Base-by-base conservation (phyloP, 768 basidiomycete genomes). In the Termitomyces sp. region DNA sequence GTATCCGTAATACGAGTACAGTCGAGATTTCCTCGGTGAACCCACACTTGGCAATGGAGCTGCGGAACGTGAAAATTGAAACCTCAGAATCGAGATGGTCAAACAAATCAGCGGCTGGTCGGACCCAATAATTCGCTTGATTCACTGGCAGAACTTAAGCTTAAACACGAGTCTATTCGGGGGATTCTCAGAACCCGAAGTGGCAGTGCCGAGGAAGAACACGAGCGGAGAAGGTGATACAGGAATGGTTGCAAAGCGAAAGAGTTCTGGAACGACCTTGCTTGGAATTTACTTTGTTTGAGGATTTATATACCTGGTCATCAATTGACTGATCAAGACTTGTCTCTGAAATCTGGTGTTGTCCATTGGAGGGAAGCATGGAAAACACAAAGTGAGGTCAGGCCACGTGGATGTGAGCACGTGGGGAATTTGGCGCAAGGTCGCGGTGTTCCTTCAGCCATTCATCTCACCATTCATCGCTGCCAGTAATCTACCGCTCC, bases 381-480 rank as follows among this genome's bases (percentile, higher is more conserved):
- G 32, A 32, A 32, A 32, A 32, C 32, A 32, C 32, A 32, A 32
- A 32, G 33, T 35, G 33, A 35, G 30, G 50, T 38, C 23, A 38
- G 35, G 16, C 16, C 51, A 53, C 51, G 51, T 53, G 51, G 9
- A 40, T 28, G 26, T n/a, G 26, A 16, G 36, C 51, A 53, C 51
- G 51, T 53, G 51, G 28, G 16, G 36, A 36, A 16, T 26, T 51
- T 26, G 51, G 30, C 6, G 32, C 32, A 26, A n/a, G 18, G 51
- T 16, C 33, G 50, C 36, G 41, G 18, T 35, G 52, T 26, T 43
- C 35, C 36, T 18, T 16, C 18, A 53, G 41, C 38, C 52, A 5
- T 40, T 53, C 38, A 52, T 53, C 38, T 53, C 52, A 41, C 58
- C 58, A 59, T 59, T 57, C 57, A 59, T 59, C 57, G 16, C 50